Conservation (phyloP, 768 basidiomycete species). For the Psilocybe cubensis region DNA sequence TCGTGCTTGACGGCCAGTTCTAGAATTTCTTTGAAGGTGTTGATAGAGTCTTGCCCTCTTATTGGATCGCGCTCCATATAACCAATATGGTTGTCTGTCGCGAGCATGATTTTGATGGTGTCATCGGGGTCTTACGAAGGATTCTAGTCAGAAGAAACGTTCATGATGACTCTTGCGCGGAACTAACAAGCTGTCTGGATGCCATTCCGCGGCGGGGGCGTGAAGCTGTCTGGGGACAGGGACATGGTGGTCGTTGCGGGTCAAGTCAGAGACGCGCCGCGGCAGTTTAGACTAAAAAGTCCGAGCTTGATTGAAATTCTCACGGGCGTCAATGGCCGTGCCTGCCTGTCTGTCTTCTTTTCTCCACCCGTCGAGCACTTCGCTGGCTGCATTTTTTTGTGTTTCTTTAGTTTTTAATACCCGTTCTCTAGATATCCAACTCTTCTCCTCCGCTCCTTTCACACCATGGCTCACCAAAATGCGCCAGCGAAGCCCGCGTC, state of each 20-base stretch:
- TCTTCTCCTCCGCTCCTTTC: slow-evolving; percentile 1
- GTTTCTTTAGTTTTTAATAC: slow-evolving; percentile 2
- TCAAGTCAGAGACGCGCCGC: slow-evolving; percentile 8
- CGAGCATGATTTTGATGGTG: slow-evolving; percentile 83
- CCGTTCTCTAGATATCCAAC: slow-evolving; percentile 2
- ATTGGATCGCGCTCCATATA: slow-evolving; percentile 94
- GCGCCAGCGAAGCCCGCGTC: slow-evolving; percentile 35
- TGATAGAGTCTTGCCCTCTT: slow-evolving; percentile 92
- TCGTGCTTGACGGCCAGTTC: slow-evolving; percentile 89
- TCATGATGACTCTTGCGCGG: neutral
- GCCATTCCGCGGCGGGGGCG: slow-evolving; percentile 20
- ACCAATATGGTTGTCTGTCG: slow-evolving; percentile 96
- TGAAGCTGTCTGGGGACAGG: slow-evolving; percentile 22
- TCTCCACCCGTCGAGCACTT: neutral
- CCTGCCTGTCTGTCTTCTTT: neutral
- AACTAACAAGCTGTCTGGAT: slow-evolving; percentile 27
- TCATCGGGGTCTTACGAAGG: slow-evolving; percentile 56
- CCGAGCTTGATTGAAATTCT: neutral
- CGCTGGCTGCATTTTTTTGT: neutral
- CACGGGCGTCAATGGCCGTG: neutral
- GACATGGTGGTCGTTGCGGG: neutral
- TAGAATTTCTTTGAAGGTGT: slow-evolving; percentile 93
- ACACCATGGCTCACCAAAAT: slow-evolving; percentile 19
- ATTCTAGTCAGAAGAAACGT: slow-evolving; percentile 2
- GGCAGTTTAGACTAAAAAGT: neutral